Evolutionary conservation across 2,329 filamentous ascomycete species (phyloP).

Genomic region (Monilinia laxa): DNA sequence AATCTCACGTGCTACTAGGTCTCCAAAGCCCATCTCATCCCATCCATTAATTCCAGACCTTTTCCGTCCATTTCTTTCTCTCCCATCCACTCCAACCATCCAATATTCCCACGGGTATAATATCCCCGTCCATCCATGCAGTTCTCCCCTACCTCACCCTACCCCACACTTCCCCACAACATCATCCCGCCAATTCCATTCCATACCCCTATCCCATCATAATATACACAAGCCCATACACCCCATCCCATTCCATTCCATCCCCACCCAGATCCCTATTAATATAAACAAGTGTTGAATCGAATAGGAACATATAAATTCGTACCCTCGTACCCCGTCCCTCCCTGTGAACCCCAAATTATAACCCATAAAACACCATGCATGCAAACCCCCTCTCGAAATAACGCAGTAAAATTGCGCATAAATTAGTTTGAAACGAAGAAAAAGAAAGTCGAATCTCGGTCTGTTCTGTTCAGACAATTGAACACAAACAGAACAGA

Average conservation of each 20-base stretch:
- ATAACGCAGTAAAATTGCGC: neutral
- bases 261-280: constrained; percentile 10
- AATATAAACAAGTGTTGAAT: constrained; percentile 13
- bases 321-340: constrained; percentile 13
- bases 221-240: constrained; percentile 7
- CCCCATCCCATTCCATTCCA: neutral
- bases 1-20: neutral
- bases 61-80: neutral
- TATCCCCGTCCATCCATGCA: neutral
- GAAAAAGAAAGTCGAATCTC: neutral
- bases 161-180: neutral
- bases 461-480: neutral
- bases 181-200: neutral
- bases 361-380: constrained; percentile 1
- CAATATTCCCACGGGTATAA: constrained; percentile 10
- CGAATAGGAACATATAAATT: constrained; percentile 1
- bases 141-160: neutral
- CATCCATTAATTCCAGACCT: neutral
- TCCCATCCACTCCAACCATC: neutral
- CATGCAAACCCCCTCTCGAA: constrained; percentile 1
- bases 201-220: neutral
- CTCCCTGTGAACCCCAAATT: neutral
- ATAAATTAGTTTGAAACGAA: neutral
- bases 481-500: neutral
- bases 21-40: neutral